Evolutionary conservation across 352 stramenopile genomes (phyloP).

Genomic region (Phytophthora megakarya): DNA sequence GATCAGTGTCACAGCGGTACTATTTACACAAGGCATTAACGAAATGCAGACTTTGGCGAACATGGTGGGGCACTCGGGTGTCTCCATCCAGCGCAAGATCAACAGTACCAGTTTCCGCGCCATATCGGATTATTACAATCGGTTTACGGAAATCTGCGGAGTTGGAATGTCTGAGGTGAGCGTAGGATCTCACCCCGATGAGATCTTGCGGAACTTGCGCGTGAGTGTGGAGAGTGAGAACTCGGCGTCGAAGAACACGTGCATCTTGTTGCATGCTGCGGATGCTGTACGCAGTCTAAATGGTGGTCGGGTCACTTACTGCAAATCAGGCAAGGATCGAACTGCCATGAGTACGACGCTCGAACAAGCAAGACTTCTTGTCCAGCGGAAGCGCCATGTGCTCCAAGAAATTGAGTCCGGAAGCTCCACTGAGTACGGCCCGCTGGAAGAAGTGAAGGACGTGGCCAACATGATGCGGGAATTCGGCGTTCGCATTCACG

Average conservation of each 20-base stretch:
- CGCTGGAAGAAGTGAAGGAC: slow-evolving; percentile 78
- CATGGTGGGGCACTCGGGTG: slow-evolving; percentile 77
- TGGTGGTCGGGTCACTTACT: slow-evolving; percentile 94
- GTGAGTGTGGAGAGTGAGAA: slow-evolving; percentile 74
- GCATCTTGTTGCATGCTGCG: slow-evolving; percentile 80
- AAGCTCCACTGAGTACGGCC: slow-evolving; percentile 46
- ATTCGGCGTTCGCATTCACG: slow-evolving; percentile 94
- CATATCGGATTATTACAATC: slow-evolving; percentile 81
- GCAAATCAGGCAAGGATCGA: slow-evolving; percentile 98
- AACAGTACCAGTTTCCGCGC: slow-evolving; percentile 78
- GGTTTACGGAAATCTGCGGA: slow-evolving; percentile 46
- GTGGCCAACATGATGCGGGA: slow-evolving; percentile 89
- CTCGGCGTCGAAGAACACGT: slow-evolving; percentile 85
- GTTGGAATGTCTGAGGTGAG: slow-evolving; percentile 50
- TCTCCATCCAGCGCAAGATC: slow-evolving; percentile 85
- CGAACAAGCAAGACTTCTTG: slow-evolving; percentile 92
- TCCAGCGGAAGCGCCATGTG: slow-evolving; percentile 76
- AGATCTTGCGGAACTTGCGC: slow-evolving; percentile 71
- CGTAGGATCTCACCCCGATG: slow-evolving; percentile 66
- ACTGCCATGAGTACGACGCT: slow-evolving; percentile 97
- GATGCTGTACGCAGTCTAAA: slow-evolving; percentile 91
- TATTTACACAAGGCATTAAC: slow-evolving; percentile 93
- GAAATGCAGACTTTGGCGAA: slow-evolving; percentile 94
- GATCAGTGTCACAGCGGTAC: slow-evolving; percentile 76
- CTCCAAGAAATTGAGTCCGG: slow-evolving; percentile 72